Base-by-base conservation (phyloP, 768 basidiomycete species). In the Lactarius sanguifluus region DNA sequence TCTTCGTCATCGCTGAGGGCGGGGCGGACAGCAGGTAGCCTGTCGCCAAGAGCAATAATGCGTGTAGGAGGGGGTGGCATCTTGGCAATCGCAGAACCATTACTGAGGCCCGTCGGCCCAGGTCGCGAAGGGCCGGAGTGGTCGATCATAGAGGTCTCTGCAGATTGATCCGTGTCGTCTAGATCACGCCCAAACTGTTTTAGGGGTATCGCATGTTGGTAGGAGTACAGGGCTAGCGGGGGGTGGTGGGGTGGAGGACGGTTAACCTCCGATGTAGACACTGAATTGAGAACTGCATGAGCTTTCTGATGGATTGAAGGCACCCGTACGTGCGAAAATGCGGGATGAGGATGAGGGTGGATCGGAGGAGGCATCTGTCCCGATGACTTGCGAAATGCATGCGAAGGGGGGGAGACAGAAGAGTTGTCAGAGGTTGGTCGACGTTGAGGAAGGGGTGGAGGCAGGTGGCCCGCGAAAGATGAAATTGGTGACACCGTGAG, bases 61-160 rank as follows among this genome's bases (percentile, higher is more conserved):
- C 91, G 88, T 0, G 86, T 89, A 0, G 91, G 91, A 0, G 91
- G 91, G 0, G 91, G 91, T 0, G 84, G 89, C 28, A 87, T 82
- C 25, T 67, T 67, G 41, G 57, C n/a, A 40, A 43, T 55, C 32
- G 54, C 25, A 20, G 62, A 63, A 15, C 61, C 62, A 30, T 45
- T 38, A 50, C 30, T 67, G 40, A 55, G 62, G 20, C 23, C 64
- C 30, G 47, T 23, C 23, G 45, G 56, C 34, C 57, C 36, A 8
- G 45, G 25, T 5, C 47, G 64, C n/a, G 50, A 12, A 18, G 57
- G 2, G 38, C 38, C 38, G 16, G 38, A 47, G 7, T 32, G 20
- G 20, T 54, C 28, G 23, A 16, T 13, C 36, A 3, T 20, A 36
- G 34, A 23, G 43, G 43, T n/a, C 34, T 47, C 62, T 28, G 41